Evolutionary conservation across 768 basidiomycete genomes (phyloP).

Genomic region (Boletus subparvulus): DNA sequence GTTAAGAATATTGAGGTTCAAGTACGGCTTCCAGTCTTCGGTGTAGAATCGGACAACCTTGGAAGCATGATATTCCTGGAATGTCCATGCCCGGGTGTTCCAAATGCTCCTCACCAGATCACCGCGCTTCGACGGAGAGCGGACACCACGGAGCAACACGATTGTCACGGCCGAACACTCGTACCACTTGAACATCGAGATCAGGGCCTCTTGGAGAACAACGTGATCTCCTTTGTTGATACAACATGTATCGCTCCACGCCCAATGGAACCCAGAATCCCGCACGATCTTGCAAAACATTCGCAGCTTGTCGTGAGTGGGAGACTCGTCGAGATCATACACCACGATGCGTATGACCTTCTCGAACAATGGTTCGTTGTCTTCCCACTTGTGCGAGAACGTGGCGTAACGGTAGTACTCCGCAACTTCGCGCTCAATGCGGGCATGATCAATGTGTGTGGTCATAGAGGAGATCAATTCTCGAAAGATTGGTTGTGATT

Average conservation of each 20-base stretch:
- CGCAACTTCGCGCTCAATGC: neutral
- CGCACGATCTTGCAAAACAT: neutral
- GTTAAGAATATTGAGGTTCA: neutral
- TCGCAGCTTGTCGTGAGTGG: neutral
- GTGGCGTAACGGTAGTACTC: neutral
- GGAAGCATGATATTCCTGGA: neutral
- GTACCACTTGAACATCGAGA: neutral
- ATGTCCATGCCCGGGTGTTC: neutral
- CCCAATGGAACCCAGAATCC: neutral
- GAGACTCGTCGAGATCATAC: neutral
- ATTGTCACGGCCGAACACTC: neutral
- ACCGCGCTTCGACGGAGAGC: neutral
- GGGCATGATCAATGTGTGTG: neutral
- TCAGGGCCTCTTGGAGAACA: neutral
- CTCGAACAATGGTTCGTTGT: neutral
- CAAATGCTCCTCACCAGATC: neutral
- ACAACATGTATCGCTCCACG: neutral
- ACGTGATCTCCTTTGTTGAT: neutral
- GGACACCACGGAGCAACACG: neutral
- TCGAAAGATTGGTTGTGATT: neutral
- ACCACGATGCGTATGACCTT: neutral
- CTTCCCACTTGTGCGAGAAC: neutral
- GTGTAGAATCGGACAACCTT: neutral
- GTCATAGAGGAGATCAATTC: slow-evolving; percentile 3
- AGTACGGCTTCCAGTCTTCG: neutral